phyloP scores from a whole-genome alignment of 225 moss, liverwort and hornwort species.

The Neckera pumila region DNA sequence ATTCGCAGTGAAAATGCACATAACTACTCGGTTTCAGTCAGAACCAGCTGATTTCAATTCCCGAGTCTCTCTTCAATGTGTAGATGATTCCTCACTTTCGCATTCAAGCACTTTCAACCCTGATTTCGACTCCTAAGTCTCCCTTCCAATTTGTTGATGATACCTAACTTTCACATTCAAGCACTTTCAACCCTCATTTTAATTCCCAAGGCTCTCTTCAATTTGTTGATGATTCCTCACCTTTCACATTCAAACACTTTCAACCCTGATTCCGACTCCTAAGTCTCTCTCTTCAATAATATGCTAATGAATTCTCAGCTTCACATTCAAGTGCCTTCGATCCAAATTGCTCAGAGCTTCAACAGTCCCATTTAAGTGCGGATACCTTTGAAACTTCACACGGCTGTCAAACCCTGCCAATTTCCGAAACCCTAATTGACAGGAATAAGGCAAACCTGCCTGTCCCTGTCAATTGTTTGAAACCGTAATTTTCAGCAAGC shows the following conservation, averaged over 20 bases:
- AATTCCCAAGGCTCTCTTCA: background rate
- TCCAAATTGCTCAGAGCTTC: background rate
- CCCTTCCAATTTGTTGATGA: background rate
- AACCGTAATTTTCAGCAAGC: background rate
- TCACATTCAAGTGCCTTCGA: background rate
- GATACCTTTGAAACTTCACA: background rate
- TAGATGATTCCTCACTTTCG: background rate
- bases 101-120: background rate
- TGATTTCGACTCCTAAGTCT: background rate
- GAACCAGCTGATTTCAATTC: background rate
- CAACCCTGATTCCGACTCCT: background rate
- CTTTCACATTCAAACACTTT: background rate
- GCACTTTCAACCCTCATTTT: background rate
- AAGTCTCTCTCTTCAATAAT: background rate
- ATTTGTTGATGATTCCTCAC: background rate
- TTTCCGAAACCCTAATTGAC: background rate
- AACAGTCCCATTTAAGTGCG: background rate
- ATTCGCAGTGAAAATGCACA: background rate
- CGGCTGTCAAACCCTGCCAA: background rate
- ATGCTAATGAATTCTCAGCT: background rate
- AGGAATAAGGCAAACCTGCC: too few species aligned
- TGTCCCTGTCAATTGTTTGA: background rate
- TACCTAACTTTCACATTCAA: background rate
- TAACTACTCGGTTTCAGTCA: background rate
- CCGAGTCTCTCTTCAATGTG: background rate